Evolutionary conservation across 495 filamentous ascomycete species (phyloP), one percentile per base, ranked within the genome.

Genomic region (Rhizodiscina lignyota): DNA sequence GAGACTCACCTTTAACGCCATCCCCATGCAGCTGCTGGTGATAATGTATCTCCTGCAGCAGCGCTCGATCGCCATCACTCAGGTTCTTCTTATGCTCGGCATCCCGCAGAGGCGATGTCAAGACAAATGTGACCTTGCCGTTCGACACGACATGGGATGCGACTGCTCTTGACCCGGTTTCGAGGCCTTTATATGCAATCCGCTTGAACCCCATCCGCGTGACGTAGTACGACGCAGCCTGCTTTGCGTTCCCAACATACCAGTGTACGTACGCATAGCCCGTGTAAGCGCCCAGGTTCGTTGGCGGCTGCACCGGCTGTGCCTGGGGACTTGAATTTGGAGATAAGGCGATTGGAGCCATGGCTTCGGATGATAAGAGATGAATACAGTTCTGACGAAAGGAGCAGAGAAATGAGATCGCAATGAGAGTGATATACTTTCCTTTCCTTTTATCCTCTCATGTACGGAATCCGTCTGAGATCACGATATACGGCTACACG

Each of bases 161-260:
- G 37, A 80, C 58, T 40, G 62, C 62, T 18, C 84, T 74, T 40
- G 63, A 76, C 44, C 83, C 81, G 0, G 86, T 94, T 52, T 93
- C 85, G 15, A 94, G 74, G 2, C 84, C 85, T 11, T 66, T 66
- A 54, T 89, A 92, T 38, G 86, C 86, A 33, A 92, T 52, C 1
- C 68, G 72, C 38, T 64, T 60, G 65, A 93, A 91, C 27, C 83
- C 83, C 62, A 91, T 77, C 41, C 78, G 76, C 6, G 77, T 75
- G 52, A 77, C 77, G 60, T 89, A 93, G 63, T 77, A 92, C 33
- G 72, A 66, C 28, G 83, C 83, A 0, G 80, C 81, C 66, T 92
- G 84, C 59, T 93, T 93, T 47, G 86, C 86, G 56, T 94, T 94
- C 46, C 83, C 83, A 4, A 94, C 86, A 54, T 81, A 94, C 84